Conservation (phyloP, 768 basidiomycete species). For the Mycena albidolilacea region DNA sequence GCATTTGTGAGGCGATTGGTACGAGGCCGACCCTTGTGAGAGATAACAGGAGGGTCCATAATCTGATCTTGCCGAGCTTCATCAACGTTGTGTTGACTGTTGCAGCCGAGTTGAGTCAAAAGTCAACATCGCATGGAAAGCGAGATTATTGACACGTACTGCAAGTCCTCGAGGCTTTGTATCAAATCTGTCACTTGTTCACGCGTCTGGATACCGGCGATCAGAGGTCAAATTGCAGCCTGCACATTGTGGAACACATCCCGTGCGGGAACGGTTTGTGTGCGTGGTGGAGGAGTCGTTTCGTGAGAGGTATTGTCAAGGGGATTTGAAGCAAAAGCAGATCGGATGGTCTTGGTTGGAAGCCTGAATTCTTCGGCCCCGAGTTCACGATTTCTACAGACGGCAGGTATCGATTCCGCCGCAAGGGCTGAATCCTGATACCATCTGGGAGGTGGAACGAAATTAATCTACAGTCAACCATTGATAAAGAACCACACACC, state of each 20-base stretch:
- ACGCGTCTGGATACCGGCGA: no score
- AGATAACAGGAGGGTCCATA: background rate
- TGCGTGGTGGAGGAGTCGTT: no score
- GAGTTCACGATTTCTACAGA: slow-evolving; percentile 6
- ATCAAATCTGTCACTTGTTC: no score
- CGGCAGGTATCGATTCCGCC: background rate
- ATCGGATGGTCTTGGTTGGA: slow-evolving; percentile 8
- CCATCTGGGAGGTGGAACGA: slow-evolving; percentile 8
- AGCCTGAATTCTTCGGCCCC: background rate
- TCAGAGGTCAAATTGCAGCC: no score
- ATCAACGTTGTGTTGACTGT: background rate
- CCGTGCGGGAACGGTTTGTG: no score
- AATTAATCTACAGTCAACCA: background rate
- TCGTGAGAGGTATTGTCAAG: no score
- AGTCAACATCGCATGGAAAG: background rate
- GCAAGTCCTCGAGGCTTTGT: slow-evolving; percentile 5
- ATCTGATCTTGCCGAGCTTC: background rate
- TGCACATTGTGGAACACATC: no score
- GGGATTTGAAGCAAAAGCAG: no score
- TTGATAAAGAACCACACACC: background rate
- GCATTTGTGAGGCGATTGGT: background rate
- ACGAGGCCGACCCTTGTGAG: slow-evolving; percentile 2
- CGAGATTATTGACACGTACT: background rate
- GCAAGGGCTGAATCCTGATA: slow-evolving; percentile 7
- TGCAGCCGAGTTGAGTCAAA: background rate